A percentile compares a stretch with the other conserved stretches of the same genome.
Conservation (phyloP, 257 asterid species). For the Solanum gracilifrons region DNA sequence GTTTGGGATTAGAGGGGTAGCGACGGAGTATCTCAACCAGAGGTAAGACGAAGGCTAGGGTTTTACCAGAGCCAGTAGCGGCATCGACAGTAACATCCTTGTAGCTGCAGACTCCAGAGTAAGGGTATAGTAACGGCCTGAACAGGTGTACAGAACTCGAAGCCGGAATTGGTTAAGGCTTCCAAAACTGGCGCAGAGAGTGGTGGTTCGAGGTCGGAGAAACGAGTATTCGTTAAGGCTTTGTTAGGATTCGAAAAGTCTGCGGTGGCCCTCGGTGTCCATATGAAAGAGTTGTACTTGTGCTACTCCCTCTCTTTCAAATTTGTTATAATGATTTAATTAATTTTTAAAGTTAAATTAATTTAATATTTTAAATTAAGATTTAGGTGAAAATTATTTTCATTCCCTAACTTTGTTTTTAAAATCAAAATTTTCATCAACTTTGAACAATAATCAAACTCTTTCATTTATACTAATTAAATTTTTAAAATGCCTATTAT, state of each 20-base stretch:
- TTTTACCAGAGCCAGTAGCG: slow-evolving; percentile 90
- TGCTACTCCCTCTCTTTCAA: neutral
- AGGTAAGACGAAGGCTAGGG: slow-evolving; percentile 74
- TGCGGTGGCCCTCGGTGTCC: neutral
- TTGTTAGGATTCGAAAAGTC: slow-evolving; percentile 29
- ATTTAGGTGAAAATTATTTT: too few relatives aligned
- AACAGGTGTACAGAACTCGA: slow-evolving; percentile 84
- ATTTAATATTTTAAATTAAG: too few relatives aligned
- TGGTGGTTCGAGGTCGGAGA: slow-evolving; percentile 80
- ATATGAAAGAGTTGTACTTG: neutral
- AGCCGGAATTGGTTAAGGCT: slow-evolving; percentile 40
- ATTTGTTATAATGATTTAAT: too few relatives aligned
- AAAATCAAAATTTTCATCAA: too few relatives aligned
- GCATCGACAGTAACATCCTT: slow-evolving; percentile 92
- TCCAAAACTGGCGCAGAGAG: slow-evolving; percentile 57
- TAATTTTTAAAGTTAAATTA: too few relatives aligned
- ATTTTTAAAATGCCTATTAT: too few relatives aligned
- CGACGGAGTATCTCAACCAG: slow-evolving; percentile 83
- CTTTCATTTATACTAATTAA: too few relatives aligned
- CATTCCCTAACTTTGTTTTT: too few relatives aligned
- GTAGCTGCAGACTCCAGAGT: slow-evolving; percentile 36
- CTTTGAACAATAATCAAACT: too few relatives aligned
- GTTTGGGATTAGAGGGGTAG: slow-evolving; percentile 36
- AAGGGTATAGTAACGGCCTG: slow-evolving; percentile 81
- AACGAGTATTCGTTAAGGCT: slow-evolving; percentile 59